phyloP scores from a whole-genome alignment of 129 eudicot species.

The Flaveria ramosissima region DNA sequence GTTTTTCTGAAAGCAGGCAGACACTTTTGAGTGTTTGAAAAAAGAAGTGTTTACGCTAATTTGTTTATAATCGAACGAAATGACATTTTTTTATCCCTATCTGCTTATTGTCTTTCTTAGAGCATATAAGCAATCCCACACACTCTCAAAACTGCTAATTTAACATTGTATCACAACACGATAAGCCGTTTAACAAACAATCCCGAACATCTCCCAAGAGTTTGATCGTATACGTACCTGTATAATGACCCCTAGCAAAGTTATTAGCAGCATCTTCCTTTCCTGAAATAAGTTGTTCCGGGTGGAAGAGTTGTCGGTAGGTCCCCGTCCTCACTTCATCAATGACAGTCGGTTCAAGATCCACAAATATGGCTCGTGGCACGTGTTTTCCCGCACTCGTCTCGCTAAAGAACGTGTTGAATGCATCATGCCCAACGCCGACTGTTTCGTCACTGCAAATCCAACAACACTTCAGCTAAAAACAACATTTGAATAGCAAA shows the following conservation, averaged over 20 bases:
- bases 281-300: constrained; percentile 95
- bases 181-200: background rate
- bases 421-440: constrained; percentile 82
- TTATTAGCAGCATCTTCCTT: constrained; percentile 97
- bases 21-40: background rate
- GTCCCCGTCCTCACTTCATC: constrained; percentile 89
- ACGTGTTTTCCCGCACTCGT: constrained; percentile 96
- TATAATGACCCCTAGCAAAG: constrained; percentile 96
- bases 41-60: background rate
- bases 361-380: constrained; percentile 89
- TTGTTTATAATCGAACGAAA: background rate
- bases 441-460: constrained; percentile 74
- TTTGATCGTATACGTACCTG: constrained; percentile 44
- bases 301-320: constrained; percentile 93
- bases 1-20: background rate
- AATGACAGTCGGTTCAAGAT: constrained; percentile 95
- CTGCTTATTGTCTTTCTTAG: background rate
- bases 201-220: background rate
- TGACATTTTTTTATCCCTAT: background rate
- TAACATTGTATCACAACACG: background rate
- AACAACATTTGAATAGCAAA: background rate
- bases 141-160: background rate
- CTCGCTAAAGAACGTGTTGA: constrained; percentile 93
- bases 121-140: background rate
- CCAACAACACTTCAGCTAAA: constrained; percentile 17